Conservation (phyloP, 1,284 basidiomycete species). For the Ustilago sp. region DNA sequence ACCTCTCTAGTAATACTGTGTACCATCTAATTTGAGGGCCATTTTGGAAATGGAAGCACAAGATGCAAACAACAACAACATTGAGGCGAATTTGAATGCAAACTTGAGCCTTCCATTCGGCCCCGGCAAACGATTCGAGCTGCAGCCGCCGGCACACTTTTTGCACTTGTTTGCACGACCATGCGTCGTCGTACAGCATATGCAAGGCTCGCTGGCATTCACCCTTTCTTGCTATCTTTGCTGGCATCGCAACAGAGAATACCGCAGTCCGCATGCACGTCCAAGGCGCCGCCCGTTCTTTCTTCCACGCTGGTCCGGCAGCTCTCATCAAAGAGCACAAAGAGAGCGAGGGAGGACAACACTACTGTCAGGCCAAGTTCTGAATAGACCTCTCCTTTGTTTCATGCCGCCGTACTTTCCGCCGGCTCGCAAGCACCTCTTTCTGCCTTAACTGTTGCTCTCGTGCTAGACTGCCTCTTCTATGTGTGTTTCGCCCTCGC, state of each 20-base stretch:
- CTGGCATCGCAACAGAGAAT: neutral
- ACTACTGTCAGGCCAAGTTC: neutral
- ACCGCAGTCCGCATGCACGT: neutral
- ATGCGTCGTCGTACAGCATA: slow-evolving; percentile 1
- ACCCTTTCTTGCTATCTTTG: neutral
- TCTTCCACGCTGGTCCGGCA: slow-evolving; percentile 4
- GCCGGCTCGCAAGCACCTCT: neutral
- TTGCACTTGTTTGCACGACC: slow-evolving; percentile 3
- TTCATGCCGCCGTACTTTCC: slow-evolving; percentile 7
- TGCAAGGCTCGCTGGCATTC: neutral
- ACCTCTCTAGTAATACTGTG: too few species aligned
- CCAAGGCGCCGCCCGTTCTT: neutral
- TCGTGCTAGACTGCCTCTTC: neutral
- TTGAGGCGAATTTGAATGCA: neutral
- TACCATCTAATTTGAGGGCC: too few species aligned
- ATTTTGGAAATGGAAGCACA: too few species aligned
- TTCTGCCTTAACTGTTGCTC: neutral
- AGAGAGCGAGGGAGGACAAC: neutral
- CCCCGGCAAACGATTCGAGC: neutral
- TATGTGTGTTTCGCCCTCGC: neutral
- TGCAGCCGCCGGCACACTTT: slow-evolving; percentile 11
- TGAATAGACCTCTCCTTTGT: neutral
- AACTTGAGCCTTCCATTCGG: neutral
- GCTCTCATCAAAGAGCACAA: neutral
- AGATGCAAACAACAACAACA: too few species aligned